Base-by-base conservation (phyloP, 208 protist species). In the Angomonas desouzai region DNA sequence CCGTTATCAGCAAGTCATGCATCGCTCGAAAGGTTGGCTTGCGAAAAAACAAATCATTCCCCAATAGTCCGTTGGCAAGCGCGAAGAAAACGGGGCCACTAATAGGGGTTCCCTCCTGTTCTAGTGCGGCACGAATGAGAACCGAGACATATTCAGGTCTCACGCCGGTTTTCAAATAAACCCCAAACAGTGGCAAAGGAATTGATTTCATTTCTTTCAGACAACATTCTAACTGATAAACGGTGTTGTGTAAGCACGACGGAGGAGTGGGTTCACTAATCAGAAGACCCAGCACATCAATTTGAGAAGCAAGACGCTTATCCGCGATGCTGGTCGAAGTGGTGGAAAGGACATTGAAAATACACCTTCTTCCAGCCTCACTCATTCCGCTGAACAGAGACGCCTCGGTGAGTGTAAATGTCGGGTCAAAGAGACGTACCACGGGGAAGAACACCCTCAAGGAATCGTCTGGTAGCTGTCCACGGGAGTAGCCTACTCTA, bases 41-140 rank as follows among this genome's bases (percentile, higher is more conserved):
- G 18, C 55, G 67, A 75, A 89, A 93, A 62, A 88, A 93, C 70
- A 74, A 68, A 66, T 93, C 87, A 62, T 87, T 93, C 23, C 49
- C 65, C 29, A 90, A 75, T 56, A 93, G 66, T 27, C 78, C 81
- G 36, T 80, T 70, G 20, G 79, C 18, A 28, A 72, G 59, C 13
- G 66, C 55, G 60, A 30, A 58, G 61, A 87, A 87, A 1, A 70
- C 51, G 2, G 53, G 36, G 7, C 64, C 57, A 29, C 69, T 60
- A 0, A 83, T 40, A 1, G 59, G 55, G 11, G 38, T 59, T 0
- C 29, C 25, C 48, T 70, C 66, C 16, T 57, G 51, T 36, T 38
- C 29, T 6, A 87, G 62, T 6, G 70, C 70, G 22, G 27, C 29
- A 13, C 59, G 20, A 2, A 89, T 47, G 34, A 88, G 30, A 18